phyloP scores from a whole-genome alignment of 306 rosid genomes.

The Phaseolus lunatus region DNA sequence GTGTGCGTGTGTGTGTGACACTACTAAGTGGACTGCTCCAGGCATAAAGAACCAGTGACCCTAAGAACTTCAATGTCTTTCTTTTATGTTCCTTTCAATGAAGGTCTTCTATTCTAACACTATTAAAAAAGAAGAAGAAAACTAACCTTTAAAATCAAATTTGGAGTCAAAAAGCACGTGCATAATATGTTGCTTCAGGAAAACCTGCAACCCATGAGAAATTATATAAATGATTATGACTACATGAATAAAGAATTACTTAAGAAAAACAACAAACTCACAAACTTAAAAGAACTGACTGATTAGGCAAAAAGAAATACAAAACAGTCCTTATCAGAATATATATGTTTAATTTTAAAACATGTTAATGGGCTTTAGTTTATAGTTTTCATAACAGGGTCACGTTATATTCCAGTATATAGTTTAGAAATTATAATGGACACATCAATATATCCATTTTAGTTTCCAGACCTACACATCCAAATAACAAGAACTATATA shows the following conservation, averaged over 20 bases:
- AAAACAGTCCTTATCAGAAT: background rate
- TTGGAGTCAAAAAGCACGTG: conserved; percentile 66
- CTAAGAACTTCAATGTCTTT: conserved; percentile 4
- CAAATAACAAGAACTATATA: conserved; percentile 14
- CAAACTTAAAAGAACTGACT: no score
- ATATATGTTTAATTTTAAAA: background rate
- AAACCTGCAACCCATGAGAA: conserved; percentile 66
- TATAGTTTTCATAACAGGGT: conserved; percentile 12
- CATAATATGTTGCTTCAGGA: conserved; percentile 81
- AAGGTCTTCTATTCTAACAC: conserved; percentile 10
- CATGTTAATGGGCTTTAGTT: conserved; percentile 15
- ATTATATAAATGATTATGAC: conserved; percentile 9
- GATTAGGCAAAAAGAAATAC: background rate
- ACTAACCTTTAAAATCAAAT: conserved; percentile 69
- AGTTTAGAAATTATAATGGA: conserved; percentile 19
- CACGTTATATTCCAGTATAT: conserved; percentile 2
- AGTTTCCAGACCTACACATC: conserved; percentile 16
- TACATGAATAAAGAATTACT: conserved; percentile 1
- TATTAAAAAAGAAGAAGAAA: conserved; percentile 8
- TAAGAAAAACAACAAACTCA: conserved; percentile 6
- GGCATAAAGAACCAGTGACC: background rate
- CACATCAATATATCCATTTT: conserved; percentile 17
- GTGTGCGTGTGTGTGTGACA: no score
- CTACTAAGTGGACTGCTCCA: no score
- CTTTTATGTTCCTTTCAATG: background rate